Percentiles rank a stretch among this genome's conserved stretches.
Conservation (phyloP, 768 basidiomycete species). For the Mycena crocata region DNA sequence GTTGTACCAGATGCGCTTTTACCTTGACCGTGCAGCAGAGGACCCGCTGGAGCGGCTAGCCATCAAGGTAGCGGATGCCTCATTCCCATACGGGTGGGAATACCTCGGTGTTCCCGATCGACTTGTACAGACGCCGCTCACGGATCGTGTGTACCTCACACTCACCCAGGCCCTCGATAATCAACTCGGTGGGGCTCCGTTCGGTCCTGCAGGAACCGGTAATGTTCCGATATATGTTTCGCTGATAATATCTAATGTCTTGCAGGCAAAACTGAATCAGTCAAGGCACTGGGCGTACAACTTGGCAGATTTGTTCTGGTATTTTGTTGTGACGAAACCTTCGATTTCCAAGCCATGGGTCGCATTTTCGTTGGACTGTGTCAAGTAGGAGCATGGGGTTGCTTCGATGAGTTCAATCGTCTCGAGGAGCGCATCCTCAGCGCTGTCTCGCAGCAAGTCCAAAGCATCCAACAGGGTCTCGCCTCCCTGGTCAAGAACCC, state of each 20-base stretch:
- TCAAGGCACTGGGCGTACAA: slow-evolving; percentile 97
- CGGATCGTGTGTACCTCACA: slow-evolving; percentile 96
- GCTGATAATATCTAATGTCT: slow-evolving; percentile 19
- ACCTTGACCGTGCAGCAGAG: slow-evolving; percentile 77
- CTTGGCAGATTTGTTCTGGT: slow-evolving; percentile 99
- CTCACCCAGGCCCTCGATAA: slow-evolving; percentile 95
- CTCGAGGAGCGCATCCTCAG: slow-evolving; percentile 97
- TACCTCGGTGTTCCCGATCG: slow-evolving; percentile 97
- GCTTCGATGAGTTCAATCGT: slow-evolving; percentile 98
- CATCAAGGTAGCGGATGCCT: slow-evolving; percentile 89
- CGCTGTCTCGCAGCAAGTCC: slow-evolving; percentile 98
- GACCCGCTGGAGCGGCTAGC: slow-evolving; percentile 84
- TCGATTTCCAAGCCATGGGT: slow-evolving; percentile 99
- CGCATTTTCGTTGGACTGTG: slow-evolving; percentile 98
- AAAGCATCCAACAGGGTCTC: slow-evolving; percentile 97
- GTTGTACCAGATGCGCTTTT: slow-evolving; percentile 99
- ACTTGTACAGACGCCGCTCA: slow-evolving; percentile 97
- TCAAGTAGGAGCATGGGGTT: slow-evolving; percentile 99
- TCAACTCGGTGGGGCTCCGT: slow-evolving; percentile 96
- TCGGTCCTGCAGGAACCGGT: slow-evolving; percentile 98
- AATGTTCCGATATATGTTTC: slow-evolving; percentile 31
- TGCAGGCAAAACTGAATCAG: slow-evolving; percentile 97
- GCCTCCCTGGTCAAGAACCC: slow-evolving; percentile 86
- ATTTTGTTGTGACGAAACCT: slow-evolving; percentile 99
- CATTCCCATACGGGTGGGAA: slow-evolving; percentile 98